phyloP scores from a whole-genome alignment of 2,329 filamentous ascomycete genomes.

The Celoporthe dispersa region DNA sequence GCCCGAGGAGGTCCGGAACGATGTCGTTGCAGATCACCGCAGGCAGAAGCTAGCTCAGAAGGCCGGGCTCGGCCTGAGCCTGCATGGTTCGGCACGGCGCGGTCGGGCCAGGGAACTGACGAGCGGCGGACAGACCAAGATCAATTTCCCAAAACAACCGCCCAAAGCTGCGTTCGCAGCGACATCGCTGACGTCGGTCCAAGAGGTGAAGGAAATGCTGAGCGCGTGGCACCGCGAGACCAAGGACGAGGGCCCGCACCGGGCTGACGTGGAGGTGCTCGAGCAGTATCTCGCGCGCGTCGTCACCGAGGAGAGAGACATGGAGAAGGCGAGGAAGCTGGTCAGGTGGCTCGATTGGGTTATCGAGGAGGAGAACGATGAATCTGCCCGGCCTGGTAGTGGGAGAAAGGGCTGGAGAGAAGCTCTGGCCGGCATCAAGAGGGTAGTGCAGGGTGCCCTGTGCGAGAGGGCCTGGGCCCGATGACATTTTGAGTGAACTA shows the following conservation, averaged over 20 bases:
- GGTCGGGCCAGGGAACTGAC: slow-evolving; percentile 19
- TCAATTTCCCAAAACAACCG: slow-evolving; percentile 53
- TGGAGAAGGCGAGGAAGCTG: slow-evolving; percentile 88
- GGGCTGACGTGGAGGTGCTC: slow-evolving; percentile 76
- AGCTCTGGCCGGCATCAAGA: slow-evolving; percentile 50
- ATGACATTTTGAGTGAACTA: slow-evolving; percentile 50
- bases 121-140: slow-evolving; percentile 44
- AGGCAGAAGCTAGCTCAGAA: slow-evolving; percentile 64
- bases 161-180: slow-evolving; percentile 52
- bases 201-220: slow-evolving; percentile 75
- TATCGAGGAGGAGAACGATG: slow-evolving; percentile 55
- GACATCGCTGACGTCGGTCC: slow-evolving; percentile 45
- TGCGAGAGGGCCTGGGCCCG: slow-evolving; percentile 58
- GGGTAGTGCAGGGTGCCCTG: slow-evolving; percentile 59
- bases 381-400: slow-evolving; percentile 32
- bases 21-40: slow-evolving; percentile 77
- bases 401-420: slow-evolving; percentile 52
- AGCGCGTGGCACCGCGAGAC: slow-evolving; percentile 78
- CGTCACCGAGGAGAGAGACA: slow-evolving; percentile 74
- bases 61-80: slow-evolving; percentile 48
- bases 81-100: slow-evolving; percentile 42
- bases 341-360: slow-evolving; percentile 70
- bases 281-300: slow-evolving; percentile 74
- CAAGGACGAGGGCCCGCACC: slow-evolving; percentile 73
- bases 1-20: slow-evolving; percentile 77